Percentiles rank a stretch among this genome's conserved stretches.
Evolutionary conservation across 129 eudicot species (phyloP).

Genomic region (Helianthus annuus): HanXRQr2.0-SUNRISE NC_035435.2:145474872-145475371

Average conservation of each 20-base stretch:
- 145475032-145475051: constrained; percentile 38
- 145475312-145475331: background rate
- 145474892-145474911: constrained; percentile 49
- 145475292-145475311: constrained; percentile 42
- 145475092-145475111: constrained; percentile 25
- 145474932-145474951: constrained; percentile 52
- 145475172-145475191: constrained; percentile 51
- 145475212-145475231: constrained; percentile 49
- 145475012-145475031: background rate
- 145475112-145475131: constrained; percentile 43
- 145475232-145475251: constrained; percentile 27
- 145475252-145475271: constrained; percentile 25
- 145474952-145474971: background rate
- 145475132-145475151: constrained; percentile 39
- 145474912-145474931: constrained; percentile 40
- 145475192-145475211: constrained; percentile 43
- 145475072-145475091: constrained; percentile 39
- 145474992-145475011: background rate
- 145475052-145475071: constrained; percentile 44
- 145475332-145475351: background rate
- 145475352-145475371: background rate
- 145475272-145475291: constrained; percentile 35
- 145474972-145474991: background rate
- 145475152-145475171: constrained; percentile 42
- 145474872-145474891: constrained; percentile 44